Conservation (phyloP, 2,329 filamentous ascomycete species). For the Nemania bipapillata region DNA sequence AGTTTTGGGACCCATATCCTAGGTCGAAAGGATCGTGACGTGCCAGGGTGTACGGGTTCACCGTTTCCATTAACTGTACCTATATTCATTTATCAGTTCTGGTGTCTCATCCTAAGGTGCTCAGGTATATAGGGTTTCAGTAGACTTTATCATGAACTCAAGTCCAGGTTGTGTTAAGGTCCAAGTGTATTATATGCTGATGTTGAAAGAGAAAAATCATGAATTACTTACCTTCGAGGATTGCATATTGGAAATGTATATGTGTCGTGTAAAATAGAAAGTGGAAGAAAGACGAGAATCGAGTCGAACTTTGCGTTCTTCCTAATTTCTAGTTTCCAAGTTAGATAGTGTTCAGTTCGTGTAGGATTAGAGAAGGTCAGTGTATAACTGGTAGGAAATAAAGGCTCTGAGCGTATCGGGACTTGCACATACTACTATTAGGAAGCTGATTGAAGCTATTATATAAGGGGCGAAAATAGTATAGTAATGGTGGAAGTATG, state of each 20-base stretch:
- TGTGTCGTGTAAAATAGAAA: not conserved
- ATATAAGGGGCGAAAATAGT: too few species aligned
- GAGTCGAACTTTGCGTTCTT: too few species aligned
- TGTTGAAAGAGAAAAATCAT: not conserved
- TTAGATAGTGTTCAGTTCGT: too few species aligned
- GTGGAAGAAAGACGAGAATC: too few species aligned
- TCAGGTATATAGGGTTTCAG: not conserved
- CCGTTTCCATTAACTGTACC: not conserved
- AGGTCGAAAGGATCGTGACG: not conserved
- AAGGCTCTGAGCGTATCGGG: too few species aligned
- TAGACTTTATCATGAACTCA: not conserved
- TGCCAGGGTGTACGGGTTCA: not conserved
- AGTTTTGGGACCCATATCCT: not conserved
- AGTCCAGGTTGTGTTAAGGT: not conserved
- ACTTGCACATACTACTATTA: too few species aligned
- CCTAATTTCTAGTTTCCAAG: too few species aligned
- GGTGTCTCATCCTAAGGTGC: not conserved
- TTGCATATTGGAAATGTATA: not conserved
- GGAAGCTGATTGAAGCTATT: too few species aligned
- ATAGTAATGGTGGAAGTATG: too few species aligned
- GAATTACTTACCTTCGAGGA: not conserved
- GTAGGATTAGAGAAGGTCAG: too few species aligned
- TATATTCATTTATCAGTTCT: not conserved
- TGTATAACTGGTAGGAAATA: too few species aligned
- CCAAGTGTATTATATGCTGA: not conserved